These are phyloP conservation scores for Westerdykella sp. DNA, from an alignment of 2,329 filamentous ascomycete species.

Conservation along the genomic window DNA sequence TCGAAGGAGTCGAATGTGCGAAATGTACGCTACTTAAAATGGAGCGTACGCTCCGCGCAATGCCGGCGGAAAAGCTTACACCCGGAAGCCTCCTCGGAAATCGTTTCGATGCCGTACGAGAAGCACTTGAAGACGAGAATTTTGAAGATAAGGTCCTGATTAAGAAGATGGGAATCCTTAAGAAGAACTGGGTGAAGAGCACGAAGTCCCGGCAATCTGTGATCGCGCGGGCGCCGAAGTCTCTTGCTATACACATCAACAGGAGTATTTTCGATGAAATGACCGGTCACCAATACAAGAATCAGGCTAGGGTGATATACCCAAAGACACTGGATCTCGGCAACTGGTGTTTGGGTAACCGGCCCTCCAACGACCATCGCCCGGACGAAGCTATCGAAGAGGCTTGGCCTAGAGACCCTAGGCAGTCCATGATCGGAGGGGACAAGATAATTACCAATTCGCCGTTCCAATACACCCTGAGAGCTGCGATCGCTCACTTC, in stretches of 20 bases:
- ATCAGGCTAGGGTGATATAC: conserved; percentile 71
- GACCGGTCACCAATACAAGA: conserved; percentile 76
- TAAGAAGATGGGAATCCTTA: conserved; percentile 42
- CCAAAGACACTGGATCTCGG: conserved; percentile 68
- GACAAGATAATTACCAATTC: conserved; percentile 31
- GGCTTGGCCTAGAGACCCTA: conserved; percentile 62
- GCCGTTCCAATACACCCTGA: conserved; percentile 61
- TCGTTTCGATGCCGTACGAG: conserved; percentile 60
- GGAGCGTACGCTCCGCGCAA: conserved; percentile 34
- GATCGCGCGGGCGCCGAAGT: conserved; percentile 73
- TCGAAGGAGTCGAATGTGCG: conserved; percentile 83
- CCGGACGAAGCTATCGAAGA: conserved; percentile 47
- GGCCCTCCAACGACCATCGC: conserved; percentile 19
- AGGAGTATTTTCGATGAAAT: conserved; percentile 83
- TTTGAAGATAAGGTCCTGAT: conserved; percentile 53
- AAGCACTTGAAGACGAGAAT: conserved; percentile 70
- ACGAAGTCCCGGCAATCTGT: conserved; percentile 89
- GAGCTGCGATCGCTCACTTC: conserved; percentile 80
- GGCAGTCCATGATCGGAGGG: conserved; percentile 63
- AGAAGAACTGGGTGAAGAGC: conserved; percentile 63
- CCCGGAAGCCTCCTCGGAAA: conserved; percentile 42
- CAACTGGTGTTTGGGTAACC: conserved; percentile 74
- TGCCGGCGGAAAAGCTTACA: conserved; percentile 23
- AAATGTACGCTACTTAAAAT: conserved; percentile 74
- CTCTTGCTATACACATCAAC: conserved; percentile 81